These are phyloP conservation scores for Fraxinus pennsylvanica DNA, from an alignment of 257 asterid species.

Conservation along the genomic window DNA sequence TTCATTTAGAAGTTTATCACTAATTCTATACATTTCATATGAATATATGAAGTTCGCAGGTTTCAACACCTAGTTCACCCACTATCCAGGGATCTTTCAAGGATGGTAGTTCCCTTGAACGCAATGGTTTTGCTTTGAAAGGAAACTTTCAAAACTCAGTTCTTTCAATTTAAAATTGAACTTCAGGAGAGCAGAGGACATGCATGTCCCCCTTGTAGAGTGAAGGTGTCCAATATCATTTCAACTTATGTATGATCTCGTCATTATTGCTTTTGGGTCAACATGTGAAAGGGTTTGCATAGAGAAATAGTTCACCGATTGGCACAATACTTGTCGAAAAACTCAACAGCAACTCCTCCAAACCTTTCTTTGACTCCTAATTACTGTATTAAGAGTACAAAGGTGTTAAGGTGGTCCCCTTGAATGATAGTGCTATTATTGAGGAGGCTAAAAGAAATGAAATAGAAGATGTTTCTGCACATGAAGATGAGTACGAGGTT, in stretches of 20 bases:
- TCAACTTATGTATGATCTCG: conserved; percentile 96
- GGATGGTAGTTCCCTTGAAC: conserved; percentile 53
- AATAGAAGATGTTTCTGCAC: conserved; percentile 53
- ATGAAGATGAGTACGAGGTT: conserved; percentile 52
- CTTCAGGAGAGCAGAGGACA: conserved; percentile 73
- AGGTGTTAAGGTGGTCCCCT: conserved; percentile 83
- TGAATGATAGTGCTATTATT: conserved; percentile 70
- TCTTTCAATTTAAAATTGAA: conserved; percentile 89
- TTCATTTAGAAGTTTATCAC: too few species aligned
- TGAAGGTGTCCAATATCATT: conserved; percentile 90
- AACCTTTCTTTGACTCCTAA: conserved; percentile 86
- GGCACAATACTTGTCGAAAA: conserved; percentile 94
- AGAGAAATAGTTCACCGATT: conserved; percentile 93
- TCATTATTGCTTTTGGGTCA: conserved; percentile 96
- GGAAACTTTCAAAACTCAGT: conserved; percentile 77
- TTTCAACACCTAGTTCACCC: conserved; percentile 98
- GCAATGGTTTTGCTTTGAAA: conserved; percentile 68
- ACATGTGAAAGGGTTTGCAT: conserved; percentile 95
- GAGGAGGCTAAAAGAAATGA: conserved; percentile 81
- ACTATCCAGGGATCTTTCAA: conserved; percentile 74
- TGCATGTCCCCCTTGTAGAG: conserved; percentile 87
- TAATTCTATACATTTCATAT: too few species aligned
- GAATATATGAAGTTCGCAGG: conserved; percentile 51
- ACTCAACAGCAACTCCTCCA: conserved; percentile 92
- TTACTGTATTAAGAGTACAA: conserved; percentile 84